Conservation (phyloP, 2,329 filamentous ascomycete species). For the Bertia moriformis region DNA sequence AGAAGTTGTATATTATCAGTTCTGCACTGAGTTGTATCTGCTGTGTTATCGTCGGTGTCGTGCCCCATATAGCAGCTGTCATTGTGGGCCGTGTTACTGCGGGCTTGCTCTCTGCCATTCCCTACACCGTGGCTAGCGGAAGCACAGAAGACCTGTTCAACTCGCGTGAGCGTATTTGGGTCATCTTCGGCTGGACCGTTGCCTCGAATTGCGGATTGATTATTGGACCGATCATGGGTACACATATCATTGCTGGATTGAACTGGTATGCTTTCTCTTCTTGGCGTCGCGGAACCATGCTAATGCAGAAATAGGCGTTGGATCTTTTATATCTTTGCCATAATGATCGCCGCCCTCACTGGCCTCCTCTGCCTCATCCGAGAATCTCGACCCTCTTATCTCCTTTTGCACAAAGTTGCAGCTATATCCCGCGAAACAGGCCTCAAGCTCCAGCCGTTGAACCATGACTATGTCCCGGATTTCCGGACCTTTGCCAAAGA, state of each 20-base stretch:
- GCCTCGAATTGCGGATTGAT: conserved; percentile 18
- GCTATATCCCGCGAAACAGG: background rate
- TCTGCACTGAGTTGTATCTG: conserved; percentile 12
- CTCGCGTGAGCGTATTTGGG: conserved; percentile 18
- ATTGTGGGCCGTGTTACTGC: conserved; percentile 8
- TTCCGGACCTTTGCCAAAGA: conserved; percentile 12
- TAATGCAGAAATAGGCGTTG: background rate
- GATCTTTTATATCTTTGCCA: conserved; percentile 14
- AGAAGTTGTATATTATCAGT: conserved; percentile 16
- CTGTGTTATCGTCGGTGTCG: conserved; percentile 16
- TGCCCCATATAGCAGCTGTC: conserved; percentile 11
- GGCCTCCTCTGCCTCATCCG: conserved; percentile 14
- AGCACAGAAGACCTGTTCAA: conserved; percentile 26
- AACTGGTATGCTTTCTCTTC: background rate
- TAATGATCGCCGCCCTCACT: conserved; percentile 13
- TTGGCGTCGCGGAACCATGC: background rate
- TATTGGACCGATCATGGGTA: conserved; percentile 19
- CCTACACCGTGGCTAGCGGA: conserved; percentile 20
- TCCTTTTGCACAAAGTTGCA: conserved; percentile 16
- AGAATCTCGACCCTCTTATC: conserved; percentile 20
- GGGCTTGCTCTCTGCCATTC: conserved; percentile 24
- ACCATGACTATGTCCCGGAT: background rate
- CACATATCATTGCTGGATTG: conserved; percentile 12
- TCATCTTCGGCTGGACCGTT: conserved; percentile 20
- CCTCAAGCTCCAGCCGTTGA: background rate